Base-by-base conservation (phyloP, 345 rosid genomes). In the Combretum micranthum region DNA sequence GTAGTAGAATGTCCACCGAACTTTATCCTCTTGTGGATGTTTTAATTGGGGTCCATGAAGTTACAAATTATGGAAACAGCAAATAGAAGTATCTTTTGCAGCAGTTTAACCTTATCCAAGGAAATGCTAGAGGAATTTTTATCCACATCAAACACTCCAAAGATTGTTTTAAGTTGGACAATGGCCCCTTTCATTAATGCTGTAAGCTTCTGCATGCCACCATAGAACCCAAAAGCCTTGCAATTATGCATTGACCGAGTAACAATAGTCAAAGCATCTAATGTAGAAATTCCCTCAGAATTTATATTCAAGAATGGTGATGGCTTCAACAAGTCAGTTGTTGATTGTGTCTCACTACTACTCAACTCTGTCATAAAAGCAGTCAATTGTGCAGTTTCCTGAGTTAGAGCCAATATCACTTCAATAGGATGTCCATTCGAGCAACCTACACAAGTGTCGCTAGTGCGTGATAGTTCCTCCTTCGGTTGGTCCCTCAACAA, bases 181-280 rank as follows among this genome's bases (percentile, higher is more conserved):
- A 85, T 86, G 53, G 82, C 82, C 60, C 88, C 92, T 77, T 85
- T 85, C 85, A 85, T 68, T 66, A 85, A 60, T 21, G 83, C 83
- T 25, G 84, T 82, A 48, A 85, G 77, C 72, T 78, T 85, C 62
- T 79, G 87, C 66, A 82, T 67, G 46, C 92, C 92, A 55, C 88
- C 85, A 64, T 75, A 76, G 55, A 69, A 78, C 52, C 81, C 85
- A 74, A 85, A 75, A 59, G 76, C 82, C 70, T 73, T 72, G 75
- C 92, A 80, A 70, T 85, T 85, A 74, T 82, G 86, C 70, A 82
- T 65, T 16, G 92, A 85, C 48, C 86, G 79, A 20, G 67, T 74
- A 18, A 76, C 60, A 64, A 85, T 55, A 57, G 72, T 68, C 62
- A 85, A 63, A 45, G 92, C 86, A 60, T 78, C 85, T 82, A 85